phyloP scores from a whole-genome alignment of 1,284 basidiomycete species.

The Termitomyces sp. region DNA sequence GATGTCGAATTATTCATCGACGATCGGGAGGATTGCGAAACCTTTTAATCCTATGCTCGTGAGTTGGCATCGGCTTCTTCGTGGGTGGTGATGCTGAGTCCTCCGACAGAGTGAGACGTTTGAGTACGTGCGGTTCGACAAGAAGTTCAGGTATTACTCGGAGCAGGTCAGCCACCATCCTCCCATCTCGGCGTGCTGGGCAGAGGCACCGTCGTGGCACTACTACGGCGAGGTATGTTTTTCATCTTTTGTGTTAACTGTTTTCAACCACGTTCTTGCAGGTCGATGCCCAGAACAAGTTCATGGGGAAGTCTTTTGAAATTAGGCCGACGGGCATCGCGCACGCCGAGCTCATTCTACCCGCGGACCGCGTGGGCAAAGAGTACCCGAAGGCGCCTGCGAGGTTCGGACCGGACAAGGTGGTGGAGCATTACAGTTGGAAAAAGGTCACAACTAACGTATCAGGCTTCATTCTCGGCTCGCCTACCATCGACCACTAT shows the following conservation, averaged over 20 bases:
- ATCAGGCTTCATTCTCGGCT: constrained; percentile 91
- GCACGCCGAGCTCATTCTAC: constrained; percentile 81
- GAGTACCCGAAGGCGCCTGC: constrained; percentile 52
- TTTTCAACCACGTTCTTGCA: constrained; percentile 21
- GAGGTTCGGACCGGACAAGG: constrained; percentile 41
- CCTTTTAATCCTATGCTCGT: constrained; percentile 92
- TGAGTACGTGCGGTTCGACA: constrained; percentile 87
- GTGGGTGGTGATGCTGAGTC: background rate
- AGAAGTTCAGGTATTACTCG: constrained; percentile 87
- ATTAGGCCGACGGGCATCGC: constrained; percentile 94
- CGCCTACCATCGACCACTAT: constrained; percentile 95
- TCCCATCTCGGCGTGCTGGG: constrained; percentile 96
- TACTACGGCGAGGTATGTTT: constrained; percentile 81
- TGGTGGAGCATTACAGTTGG: constrained; percentile 86
- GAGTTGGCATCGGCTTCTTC: constrained; percentile 18
- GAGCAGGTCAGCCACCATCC: constrained; percentile 98
- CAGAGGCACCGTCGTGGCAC: constrained; percentile 84
- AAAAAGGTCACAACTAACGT: constrained; percentile 94
- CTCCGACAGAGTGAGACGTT: constrained; percentile 74
- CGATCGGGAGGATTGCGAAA: constrained; percentile 92
- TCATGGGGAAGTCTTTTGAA: constrained; percentile 95
- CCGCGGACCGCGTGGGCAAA: constrained; percentile 52
- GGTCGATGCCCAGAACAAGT: constrained; percentile 92
- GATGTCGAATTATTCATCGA: constrained; percentile 97
- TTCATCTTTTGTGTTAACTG: background rate